Evolutionary conservation across 2,329 filamentous ascomycete species (phyloP), one percentile per base, ranked within the genome.

Genomic region (Phialocephala subalpina): DNA sequence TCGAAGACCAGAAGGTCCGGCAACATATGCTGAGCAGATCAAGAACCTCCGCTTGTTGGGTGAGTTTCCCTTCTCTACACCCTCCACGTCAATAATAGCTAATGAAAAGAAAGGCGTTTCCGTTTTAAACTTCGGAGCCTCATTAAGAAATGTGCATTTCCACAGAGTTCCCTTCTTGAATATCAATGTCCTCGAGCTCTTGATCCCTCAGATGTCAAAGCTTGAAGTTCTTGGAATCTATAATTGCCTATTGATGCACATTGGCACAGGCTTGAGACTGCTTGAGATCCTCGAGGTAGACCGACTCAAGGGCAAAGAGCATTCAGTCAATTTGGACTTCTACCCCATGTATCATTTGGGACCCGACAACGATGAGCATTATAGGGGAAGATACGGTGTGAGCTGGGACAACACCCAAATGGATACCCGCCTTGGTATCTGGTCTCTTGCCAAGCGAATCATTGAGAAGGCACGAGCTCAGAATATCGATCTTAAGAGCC

Each of bases 391-490:
- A 1, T 76, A 73, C 63, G 74, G 73, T 14, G 70, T 67, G 3
- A 69, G 70, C 3, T 76, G 74, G 74, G 72, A 76, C 45, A 74
- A 75, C 53, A 67, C 55, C 35, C 66, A 71, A 70, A 38, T 67
- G 62, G 11, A 40, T 62, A 29, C 56, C 71, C 5, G 71, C 67
- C 1, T 29, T 5, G 49, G 49, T 8, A 73, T 74, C 12, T 76
- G 74, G 74, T 59, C 63, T 11, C 38, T 74, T 1, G 63, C 73
- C 1, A 29, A 25, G 1, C 29, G 42, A n/a, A 67, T 73, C 11
- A 25, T 74, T 9, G 57, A 57, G 1, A 62, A 67, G 57, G 70
- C 72, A 3, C 42, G 56, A 20, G 27, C 33, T 4, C 71, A 74
- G 55, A 69, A 66, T 8, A 64, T 73, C 16, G 71, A 75, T 58